Conservation (phyloP, 345 rosid species). For the Aquilaria malaccensis region DNA sequence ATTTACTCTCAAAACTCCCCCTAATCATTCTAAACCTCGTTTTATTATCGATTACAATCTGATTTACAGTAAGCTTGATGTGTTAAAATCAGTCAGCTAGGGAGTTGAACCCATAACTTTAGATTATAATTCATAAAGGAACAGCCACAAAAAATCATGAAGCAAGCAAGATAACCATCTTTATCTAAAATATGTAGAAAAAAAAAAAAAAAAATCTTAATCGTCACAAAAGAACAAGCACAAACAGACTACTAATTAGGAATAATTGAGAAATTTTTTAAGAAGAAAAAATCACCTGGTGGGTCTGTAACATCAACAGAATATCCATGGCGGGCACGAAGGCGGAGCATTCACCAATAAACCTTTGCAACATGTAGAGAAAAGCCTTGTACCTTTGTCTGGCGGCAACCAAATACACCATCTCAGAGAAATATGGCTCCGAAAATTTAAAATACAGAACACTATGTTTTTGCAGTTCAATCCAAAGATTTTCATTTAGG, state of each 20-base stretch:
- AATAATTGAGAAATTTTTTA: neutral
- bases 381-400: constrained; percentile 73
- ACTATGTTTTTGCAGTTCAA: constrained; percentile 44
- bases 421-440: constrained; percentile 58
- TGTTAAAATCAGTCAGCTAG: too few species aligned
- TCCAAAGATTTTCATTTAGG: constrained; percentile 31
- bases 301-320: constrained; percentile 75
- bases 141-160: neutral
- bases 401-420: constrained; percentile 63
- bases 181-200: neutral
- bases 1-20: too few species aligned
- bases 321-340: constrained; percentile 68
- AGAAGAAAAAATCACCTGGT: constrained; percentile 39
- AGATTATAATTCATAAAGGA: neutral
- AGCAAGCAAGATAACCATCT: too few species aligned
- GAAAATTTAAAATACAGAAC: constrained; percentile 45
- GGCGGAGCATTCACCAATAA: constrained; percentile 30
- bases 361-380: constrained; percentile 42
- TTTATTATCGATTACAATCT: too few species aligned
- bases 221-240: constrained; percentile 10
- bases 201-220: neutral
- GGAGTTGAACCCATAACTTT: too few species aligned
- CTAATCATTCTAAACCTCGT: too few species aligned
- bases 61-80: too few species aligned
- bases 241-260: neutral